These are phyloP conservation scores for Tolypocladium tundrense DNA, from an alignment of 2,329 filamentous ascomycete species.

Conservation along the genomic window DNA sequence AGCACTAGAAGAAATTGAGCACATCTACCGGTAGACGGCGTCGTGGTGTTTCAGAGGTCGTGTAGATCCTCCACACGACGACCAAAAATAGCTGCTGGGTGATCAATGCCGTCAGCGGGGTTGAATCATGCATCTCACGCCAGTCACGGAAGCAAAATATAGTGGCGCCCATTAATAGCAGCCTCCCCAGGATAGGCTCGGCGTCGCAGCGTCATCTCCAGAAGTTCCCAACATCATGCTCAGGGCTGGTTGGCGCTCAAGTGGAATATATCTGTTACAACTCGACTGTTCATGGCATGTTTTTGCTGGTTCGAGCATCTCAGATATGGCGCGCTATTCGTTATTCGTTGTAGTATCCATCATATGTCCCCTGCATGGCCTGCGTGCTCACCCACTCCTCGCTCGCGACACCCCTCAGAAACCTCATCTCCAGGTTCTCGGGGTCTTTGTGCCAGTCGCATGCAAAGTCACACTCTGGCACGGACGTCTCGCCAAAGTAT, in stretches of 20 bases:
- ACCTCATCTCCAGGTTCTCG: constrained; percentile 44
- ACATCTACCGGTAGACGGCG: background rate
- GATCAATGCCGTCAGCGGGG: background rate
- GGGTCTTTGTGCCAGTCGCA: constrained; percentile 71
- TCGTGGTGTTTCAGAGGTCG: background rate
- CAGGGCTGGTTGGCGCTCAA: too few relatives aligned
- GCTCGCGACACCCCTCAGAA: constrained; percentile 43
- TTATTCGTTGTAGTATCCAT: constrained; percentile 40
- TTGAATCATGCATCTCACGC: background rate
- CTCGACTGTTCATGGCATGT: background rate
- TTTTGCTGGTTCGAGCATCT: background rate
- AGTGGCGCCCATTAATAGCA: background rate
- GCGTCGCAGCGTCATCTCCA: background rate
- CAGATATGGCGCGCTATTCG: too few relatives aligned
- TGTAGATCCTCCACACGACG: background rate
- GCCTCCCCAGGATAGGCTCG: background rate
- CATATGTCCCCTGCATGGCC: constrained; percentile 46
- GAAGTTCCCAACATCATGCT: background rate
- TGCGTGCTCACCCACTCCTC: constrained; percentile 57
- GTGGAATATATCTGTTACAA: background rate
- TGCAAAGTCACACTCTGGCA: constrained; percentile 58
- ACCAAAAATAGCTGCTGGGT: background rate
- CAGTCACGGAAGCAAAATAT: too few relatives aligned
- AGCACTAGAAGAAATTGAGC: background rate
- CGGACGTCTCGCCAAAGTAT: constrained; percentile 62